These are phyloP conservation scores for Backusella luteola DNA, from an alignment of 192 early-diverging fungal genomes.

Conservation along the genomic window DNA sequence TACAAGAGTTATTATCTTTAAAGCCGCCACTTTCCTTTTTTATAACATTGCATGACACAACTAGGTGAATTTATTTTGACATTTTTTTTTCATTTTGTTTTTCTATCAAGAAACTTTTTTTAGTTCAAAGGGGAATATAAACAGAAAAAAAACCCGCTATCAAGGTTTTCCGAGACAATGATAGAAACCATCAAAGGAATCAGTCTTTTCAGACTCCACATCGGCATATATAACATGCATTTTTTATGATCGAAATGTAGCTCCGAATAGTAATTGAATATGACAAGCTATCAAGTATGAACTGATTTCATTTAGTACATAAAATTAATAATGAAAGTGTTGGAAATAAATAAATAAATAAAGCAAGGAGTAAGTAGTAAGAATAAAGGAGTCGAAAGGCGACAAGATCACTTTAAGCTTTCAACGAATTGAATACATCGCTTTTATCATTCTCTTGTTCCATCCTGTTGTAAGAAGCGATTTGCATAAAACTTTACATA, in stretches of 20 bases:
- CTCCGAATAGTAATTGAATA: not conserved
- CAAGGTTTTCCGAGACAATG: not conserved
- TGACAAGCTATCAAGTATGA: not conserved
- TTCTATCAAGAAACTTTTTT: not conserved
- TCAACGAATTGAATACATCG: not conserved
- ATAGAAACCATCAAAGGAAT: not conserved
- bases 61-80: conserved; percentile 4
- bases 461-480: no score
- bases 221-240: not conserved
- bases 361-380: not conserved
- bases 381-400: not conserved
- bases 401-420: not conserved
- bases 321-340: not conserved
- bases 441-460: no score
- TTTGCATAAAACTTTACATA: no score
- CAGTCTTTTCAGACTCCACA: not conserved
- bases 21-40: not conserved
- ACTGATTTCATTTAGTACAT: not conserved
- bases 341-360: not conserved
- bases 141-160: not conserved
- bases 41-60: not conserved
- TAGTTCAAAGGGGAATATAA: not conserved
- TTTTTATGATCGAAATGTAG: not conserved
- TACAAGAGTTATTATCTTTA: not conserved
- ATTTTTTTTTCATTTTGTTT: not conserved